Evolutionary conservation across 306 rosid genomes (phyloP), one percentile per base, ranked within the genome.

Genomic region (Cicer chorassanicum): DNA sequence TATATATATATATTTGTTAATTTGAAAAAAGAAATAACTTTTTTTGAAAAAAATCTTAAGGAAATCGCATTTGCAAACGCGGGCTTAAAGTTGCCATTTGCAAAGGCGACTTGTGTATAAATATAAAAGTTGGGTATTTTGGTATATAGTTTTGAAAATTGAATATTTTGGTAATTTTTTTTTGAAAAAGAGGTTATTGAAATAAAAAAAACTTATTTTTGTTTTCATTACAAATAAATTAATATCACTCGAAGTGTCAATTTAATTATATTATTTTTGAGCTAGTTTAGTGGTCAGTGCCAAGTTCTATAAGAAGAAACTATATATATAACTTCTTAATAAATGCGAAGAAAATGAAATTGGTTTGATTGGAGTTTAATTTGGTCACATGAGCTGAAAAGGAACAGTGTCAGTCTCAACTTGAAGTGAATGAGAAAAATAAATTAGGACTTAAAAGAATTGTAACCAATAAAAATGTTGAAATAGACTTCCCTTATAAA

Each of bases 271-370:
- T 6, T 72, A 65, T 76, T n/a, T n/a, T 8, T 8, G 34, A 43
- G 51, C 54, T 72, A 69, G 86, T 51, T 61, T 78, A 74, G 83
- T 70, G 83, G 84, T 80, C 65, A 74, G 76, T 71, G 70, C 24
- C 71, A 79, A 69, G 64, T 79, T 42, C 73, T 60, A 60, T 60
- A 24, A 60, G 5, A 60, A 29, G 4, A 29, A 18, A 36, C 43
- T 29, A 14, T 60, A 6, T 48, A 46, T 41, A 40, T 8, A 70
- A 67, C 1, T 9, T 44, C 8, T 75, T 63, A 8, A 64, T 75
- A 41, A 80, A 83, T 83, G 76, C 79, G 50, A 71, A 75, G 84
- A 79, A 83, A 83, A 79, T 39, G 81, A 83, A 70, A 62, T 39
- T 63, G 82, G 73, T 62, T 46, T 10, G 9, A 9, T 49, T 21